phyloP scores from a whole-genome alignment of 2,329 filamentous ascomycete species.

The Alternaria arborescens region DNA sequence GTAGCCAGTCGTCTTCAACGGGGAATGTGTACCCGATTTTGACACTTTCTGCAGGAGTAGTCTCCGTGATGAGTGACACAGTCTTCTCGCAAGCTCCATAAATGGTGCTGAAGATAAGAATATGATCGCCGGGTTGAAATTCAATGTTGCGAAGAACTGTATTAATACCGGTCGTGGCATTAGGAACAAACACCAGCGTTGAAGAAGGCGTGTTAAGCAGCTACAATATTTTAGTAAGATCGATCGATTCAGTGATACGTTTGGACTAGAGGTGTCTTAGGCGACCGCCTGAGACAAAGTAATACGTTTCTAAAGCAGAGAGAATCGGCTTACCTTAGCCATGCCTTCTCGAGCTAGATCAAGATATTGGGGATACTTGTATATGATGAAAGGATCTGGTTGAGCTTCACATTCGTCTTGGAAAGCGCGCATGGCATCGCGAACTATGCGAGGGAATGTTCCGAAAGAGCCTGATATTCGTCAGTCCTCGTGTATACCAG shows the following conservation, averaged over 20 bases:
- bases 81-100: slow-evolving; percentile 82
- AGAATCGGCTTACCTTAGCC: slow-evolving; percentile 22
- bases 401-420: slow-evolving; percentile 72
- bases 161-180: slow-evolving; percentile 82
- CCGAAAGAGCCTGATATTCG: slow-evolving; percentile 75
- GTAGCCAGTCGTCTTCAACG: slow-evolving; percentile 71
- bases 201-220: slow-evolving; percentile 72
- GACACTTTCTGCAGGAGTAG: slow-evolving; percentile 58
- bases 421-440: slow-evolving; percentile 67
- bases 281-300: neutral
- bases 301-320: neutral
- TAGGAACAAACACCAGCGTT: slow-evolving; percentile 78
- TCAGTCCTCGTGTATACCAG: neutral
- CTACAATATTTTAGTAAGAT: slow-evolving; percentile 30
- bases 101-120: slow-evolving; percentile 79
- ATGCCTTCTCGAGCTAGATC: slow-evolving; percentile 71
- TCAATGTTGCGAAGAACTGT: slow-evolving; percentile 78
- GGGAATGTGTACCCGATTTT: slow-evolving; percentile 74
- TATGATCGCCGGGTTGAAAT: slow-evolving; percentile 75
- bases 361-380: slow-evolving; percentile 69
- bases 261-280: neutral
- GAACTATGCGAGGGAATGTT: slow-evolving; percentile 71
- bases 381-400: slow-evolving; percentile 81
- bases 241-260: neutral
- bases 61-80: slow-evolving; percentile 76